Conservation (phyloP, 768 basidiomycete genomes). For the Russula dissimulans region DNA sequence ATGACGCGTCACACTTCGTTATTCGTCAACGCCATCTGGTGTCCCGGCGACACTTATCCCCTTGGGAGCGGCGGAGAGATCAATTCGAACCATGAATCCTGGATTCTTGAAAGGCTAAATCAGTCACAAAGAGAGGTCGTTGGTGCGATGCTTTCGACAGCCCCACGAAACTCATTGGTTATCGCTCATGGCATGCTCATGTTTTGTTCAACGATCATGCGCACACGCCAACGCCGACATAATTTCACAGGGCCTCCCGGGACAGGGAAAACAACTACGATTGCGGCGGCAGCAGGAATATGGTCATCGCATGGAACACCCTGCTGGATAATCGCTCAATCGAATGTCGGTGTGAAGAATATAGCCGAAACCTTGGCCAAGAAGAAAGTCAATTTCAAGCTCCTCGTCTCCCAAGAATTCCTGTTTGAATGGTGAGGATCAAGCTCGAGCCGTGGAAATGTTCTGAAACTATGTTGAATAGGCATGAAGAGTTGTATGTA, state of each 20-base stretch:
- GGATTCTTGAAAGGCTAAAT: neutral
- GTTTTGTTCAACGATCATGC: neutral
- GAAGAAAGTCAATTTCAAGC: conserved; percentile 49
- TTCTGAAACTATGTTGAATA: conserved; percentile 16
- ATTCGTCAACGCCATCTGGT: conserved; percentile 9
- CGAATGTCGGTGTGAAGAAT: conserved; percentile 79
- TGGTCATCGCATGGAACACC: conserved; percentile 1
- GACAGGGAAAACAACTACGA: conserved; percentile 18
- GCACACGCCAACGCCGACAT: neutral
- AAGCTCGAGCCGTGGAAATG: neutral
- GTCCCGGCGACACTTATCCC: neutral
- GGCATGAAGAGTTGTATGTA: conserved; percentile 44
- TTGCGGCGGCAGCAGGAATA: conserved; percentile 3
- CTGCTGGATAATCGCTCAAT: conserved; percentile 71
- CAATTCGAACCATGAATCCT: neutral
- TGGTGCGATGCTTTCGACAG: conserved; percentile 1
- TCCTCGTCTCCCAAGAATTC: conserved; percentile 31
- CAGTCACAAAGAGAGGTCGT: conserved; percentile 1
- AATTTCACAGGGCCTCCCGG: conserved; percentile 10
- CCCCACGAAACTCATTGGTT: neutral
- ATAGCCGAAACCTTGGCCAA: conserved; percentile 62
- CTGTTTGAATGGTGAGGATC: conserved; percentile 23
- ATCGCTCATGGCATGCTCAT: conserved; percentile 8
- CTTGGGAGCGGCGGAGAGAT: neutral
- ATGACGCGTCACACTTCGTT: neutral